phyloP scores from a whole-genome alignment of 306 rosid genomes.

The Cicer yamashitae region DNA sequence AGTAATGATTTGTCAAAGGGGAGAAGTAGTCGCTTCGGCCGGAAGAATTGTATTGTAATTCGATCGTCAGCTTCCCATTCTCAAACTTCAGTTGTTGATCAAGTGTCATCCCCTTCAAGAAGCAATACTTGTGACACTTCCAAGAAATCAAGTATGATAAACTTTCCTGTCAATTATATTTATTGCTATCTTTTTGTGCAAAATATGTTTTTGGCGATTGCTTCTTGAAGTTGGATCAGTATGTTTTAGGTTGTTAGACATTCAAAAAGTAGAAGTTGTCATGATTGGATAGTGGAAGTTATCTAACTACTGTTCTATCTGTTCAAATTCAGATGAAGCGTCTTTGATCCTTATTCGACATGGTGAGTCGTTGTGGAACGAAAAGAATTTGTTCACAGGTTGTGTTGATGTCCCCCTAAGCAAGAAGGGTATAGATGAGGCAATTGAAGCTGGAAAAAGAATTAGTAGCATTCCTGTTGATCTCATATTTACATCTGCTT shows the following conservation, averaged over 20 bases:
- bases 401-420: constrained; percentile 98
- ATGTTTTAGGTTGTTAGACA: constrained; percentile 7
- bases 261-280: constrained; percentile 33
- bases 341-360: constrained; percentile 93
- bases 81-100: constrained; percentile 76
- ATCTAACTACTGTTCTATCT: constrained; percentile 30
- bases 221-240: constrained; percentile 38
- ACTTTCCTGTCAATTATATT: constrained; percentile 7
- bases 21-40: constrained; percentile 43
- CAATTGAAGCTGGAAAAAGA: constrained; percentile 99
- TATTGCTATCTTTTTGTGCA: background rate
- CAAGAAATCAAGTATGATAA: constrained; percentile 80
- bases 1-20: constrained; percentile 57
- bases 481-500: constrained; percentile 89
- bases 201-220: constrained; percentile 11
- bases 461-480: constrained; percentile 95
- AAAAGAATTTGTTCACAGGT: constrained; percentile 95
- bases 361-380: constrained; percentile 96
- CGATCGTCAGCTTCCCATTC: constrained; percentile 76
- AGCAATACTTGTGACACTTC: constrained; percentile 55
- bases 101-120: constrained; percentile 62
- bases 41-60: constrained; percentile 49
- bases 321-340: constrained; percentile 74
- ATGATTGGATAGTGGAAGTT: constrained; percentile 5
- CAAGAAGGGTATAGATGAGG: constrained; percentile 95